Conservation (phyloP, 139 green algal genomes). For the Chlorella vulgaris region DNA sequence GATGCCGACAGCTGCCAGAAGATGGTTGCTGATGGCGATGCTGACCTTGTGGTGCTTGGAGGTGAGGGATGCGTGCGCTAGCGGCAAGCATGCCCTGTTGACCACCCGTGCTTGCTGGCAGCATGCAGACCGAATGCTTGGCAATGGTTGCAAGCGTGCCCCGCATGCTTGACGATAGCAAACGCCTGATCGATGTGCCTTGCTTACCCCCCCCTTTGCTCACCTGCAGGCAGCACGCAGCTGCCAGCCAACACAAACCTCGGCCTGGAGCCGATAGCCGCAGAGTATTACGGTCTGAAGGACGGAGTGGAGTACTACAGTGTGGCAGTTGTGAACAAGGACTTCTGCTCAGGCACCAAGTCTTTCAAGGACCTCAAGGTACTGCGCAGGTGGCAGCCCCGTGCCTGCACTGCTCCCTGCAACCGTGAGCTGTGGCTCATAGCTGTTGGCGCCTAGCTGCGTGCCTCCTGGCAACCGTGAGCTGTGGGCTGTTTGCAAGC, state of each 20-base stretch:
- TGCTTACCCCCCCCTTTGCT: background rate
- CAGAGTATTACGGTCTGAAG: constrained; percentile 4
- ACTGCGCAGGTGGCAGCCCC: background rate
- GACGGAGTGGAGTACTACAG: background rate
- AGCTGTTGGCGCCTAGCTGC: background rate
- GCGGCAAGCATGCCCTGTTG: background rate
- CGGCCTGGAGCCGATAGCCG: background rate
- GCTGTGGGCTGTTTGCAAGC: background rate
- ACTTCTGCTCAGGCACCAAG: background rate
- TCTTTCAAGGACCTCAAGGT: constrained; percentile 1
- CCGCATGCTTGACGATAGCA: background rate
- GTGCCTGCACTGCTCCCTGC: background rate
- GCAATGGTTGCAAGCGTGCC: background rate
- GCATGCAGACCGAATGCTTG: background rate
- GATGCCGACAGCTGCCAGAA: constrained; percentile 18
- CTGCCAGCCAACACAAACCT: background rate
- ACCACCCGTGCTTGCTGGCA: background rate
- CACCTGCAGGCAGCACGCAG: background rate
- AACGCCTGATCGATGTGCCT: background rate
- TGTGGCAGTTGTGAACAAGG: constrained; percentile 7
- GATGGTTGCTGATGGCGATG: background rate
- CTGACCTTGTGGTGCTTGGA: background rate
- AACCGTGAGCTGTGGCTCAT: background rate
- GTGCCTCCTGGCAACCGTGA: too few species aligned
- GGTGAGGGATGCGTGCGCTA: background rate